Base-by-base conservation (phyloP, 176 grass and related monocot species). In the Dendrocalamus sinicus region DNA sequence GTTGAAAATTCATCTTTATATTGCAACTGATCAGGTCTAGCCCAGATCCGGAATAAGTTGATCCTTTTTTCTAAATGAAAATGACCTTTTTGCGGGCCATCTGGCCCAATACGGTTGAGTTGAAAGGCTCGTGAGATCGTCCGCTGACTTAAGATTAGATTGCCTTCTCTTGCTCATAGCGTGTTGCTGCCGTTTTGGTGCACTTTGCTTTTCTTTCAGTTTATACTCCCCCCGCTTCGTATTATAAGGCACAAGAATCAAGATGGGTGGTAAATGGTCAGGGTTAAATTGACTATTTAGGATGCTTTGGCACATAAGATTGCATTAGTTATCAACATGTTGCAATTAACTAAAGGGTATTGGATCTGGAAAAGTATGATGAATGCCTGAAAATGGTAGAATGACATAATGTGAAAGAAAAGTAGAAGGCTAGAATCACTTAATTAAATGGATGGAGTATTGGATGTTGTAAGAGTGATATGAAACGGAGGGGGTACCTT, bases 21-120 rank as follows among this genome's bases (percentile, higher is more conserved):
- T 76, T 88, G 52, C 77, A 76, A 83, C 28, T 72, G 79, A 78
- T 83, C 66, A 79, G 59, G 73, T 83, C 68, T 86, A 83, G 73
- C 37, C 79, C 61, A 82, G 73, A 83, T 87, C 73, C n/a, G 26
- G 53, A 15, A 79, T 61, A 85, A 55, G 32, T 76, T 81, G 24
- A 76, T 64, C 9, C 9, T 15, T 24, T 54, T 13, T 70, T 55
- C 59, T 68, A 78, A 87, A 74, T 41, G 69, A 84, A 87, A 63
- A 57, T 46, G 70, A 44, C 54, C 46, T 22, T 76, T 87, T 59
- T 19, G 52, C 68, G 61, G 43, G 9, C 24, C 67, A 79, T 73
- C 74, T 90, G 61, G 52, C 20, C 24, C 52, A 80, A 58, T 85
- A 81, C 7, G 8, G 70, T 85, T 68, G 76, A 80, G 67, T 22